Percentiles rank a stretch among this genome's conserved stretches.
Conservation (phyloP, 257 asterid genomes). For the Sherardia arvensis region DNA sequence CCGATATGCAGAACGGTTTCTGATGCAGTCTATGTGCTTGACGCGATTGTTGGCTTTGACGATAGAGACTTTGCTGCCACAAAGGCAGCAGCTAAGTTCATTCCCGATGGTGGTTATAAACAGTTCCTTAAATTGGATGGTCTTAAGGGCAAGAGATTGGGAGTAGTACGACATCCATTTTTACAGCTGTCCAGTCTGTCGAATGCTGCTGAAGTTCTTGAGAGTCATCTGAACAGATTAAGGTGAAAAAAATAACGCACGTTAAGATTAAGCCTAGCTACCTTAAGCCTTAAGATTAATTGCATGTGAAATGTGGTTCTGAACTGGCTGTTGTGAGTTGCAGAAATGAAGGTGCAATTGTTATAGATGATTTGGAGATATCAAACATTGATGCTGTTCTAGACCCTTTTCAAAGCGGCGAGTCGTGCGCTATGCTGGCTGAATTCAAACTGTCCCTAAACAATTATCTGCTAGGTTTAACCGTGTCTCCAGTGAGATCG, state of each 20-base stretch:
- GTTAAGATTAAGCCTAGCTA: neutral
- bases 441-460: slow-evolving; percentile 47
- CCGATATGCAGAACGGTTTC: slow-evolving; percentile 53
- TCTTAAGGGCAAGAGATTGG: slow-evolving; percentile 49
- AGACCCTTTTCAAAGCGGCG: slow-evolving; percentile 43
- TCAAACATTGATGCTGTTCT: slow-evolving; percentile 28
- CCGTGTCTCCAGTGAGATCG: slow-evolving; percentile 38
- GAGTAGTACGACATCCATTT: slow-evolving; percentile 49
- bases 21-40: slow-evolving; percentile 58
- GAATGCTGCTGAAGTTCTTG: slow-evolving; percentile 27
- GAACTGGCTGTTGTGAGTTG: neutral
- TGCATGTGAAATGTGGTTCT: neutral
- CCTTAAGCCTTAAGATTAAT: too few relatives aligned
- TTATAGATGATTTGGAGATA: slow-evolving; percentile 48
- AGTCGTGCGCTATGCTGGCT: slow-evolving; percentile 32
- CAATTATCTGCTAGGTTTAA: slow-evolving; percentile 32
- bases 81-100: slow-evolving; percentile 32
- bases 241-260: slow-evolving; percentile 25
- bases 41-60: slow-evolving; percentile 49
- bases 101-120: slow-evolving; percentile 50
- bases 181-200: slow-evolving; percentile 21
- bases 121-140: slow-evolving; percentile 46
- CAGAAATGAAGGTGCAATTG: slow-evolving; percentile 42
- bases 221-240: slow-evolving; percentile 30
- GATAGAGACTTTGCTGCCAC: slow-evolving; percentile 40